phyloP scores from a whole-genome alignment of 2,329 filamentous ascomycete genomes.

The Fusarium circinatum region DNA sequence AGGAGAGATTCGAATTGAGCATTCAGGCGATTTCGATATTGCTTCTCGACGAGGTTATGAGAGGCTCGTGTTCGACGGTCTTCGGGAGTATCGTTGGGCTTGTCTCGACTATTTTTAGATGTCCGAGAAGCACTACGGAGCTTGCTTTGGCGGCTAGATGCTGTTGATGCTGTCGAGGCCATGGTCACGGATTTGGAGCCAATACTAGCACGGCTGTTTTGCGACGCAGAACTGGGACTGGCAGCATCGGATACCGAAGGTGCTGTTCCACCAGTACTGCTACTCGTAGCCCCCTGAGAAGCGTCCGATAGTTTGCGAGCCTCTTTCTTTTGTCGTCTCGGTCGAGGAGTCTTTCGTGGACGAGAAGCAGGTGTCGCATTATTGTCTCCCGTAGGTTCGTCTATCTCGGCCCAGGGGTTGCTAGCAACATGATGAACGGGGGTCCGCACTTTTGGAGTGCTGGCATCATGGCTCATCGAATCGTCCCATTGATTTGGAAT shows the following conservation, averaged over 20 bases:
- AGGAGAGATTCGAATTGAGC: conserved; percentile 44
- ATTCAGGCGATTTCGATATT: conserved; percentile 44
- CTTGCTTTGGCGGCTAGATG: conserved; percentile 41
- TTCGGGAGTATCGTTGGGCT: conserved; percentile 42
- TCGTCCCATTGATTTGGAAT: conserved; percentile 38
- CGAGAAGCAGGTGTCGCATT: conserved; percentile 16
- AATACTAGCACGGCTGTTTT: conserved; percentile 40
- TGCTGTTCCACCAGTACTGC: conserved; percentile 28
- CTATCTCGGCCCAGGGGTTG: conserved; percentile 42
- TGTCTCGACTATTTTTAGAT: conserved; percentile 41
- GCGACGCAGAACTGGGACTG: conserved; percentile 39
- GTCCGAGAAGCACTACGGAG: conserved; percentile 44
- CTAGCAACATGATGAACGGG: conserved; percentile 33
- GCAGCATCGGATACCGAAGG: conserved; percentile 37
- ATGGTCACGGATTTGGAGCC: conserved; percentile 40
- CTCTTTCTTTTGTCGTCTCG: conserved; percentile 32
- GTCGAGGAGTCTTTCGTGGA: conserved; percentile 32
- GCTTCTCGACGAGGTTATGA: conserved; percentile 44
- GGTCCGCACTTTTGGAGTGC: conserved; percentile 40
- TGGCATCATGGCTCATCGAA: conserved; percentile 34
- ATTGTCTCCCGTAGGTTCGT: conserved; percentile 25
- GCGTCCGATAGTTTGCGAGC: conserved; percentile 32
- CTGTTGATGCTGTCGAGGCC: conserved; percentile 37
- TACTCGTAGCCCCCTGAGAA: conserved; percentile 29
- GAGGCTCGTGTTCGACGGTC: conserved; percentile 44